Base-by-base conservation (phyloP, 2,329 filamentous ascomycete genomes). In the Ilyonectria sp. region DNA sequence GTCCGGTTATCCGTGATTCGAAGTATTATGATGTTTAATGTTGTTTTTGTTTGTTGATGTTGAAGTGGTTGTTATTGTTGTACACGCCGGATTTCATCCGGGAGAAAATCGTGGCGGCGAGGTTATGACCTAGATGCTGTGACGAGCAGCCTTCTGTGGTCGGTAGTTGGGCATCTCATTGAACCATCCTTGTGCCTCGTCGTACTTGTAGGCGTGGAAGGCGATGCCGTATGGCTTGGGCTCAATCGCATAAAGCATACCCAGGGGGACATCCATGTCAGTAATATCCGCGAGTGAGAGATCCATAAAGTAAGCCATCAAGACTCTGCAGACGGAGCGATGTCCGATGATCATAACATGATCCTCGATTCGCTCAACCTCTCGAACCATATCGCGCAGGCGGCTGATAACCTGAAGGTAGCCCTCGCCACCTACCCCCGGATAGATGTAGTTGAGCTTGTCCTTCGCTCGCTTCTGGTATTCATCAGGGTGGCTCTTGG, bases 171-270 rank as follows among this genome's bases (percentile, higher is more conserved):
- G 93, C 52, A 97, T 82, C 78, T 96, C 91, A 66, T 96, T 91
- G 75, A 99, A 99, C 87, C 92, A 94, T 69, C 92, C 90, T 21
- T 84, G 88, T 3, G 87, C 85, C 69, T 93, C 89, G 78, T 97
- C 93, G 83, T 97, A 99, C 68, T 91, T 90, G 85, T 97, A 99
- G 0, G 94, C 95, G 79, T 97, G 95, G 84, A 98, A 98, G 68
- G 97, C 95, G 65, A 98, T 95, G 15, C 96, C 96, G 74, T 99
- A 99, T 1, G 96, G 96, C 86, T 98, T 98, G 37, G 96, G 96
- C 81, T 99, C 95, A 54, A 99, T 92, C 74, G 94, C 93, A 80
- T 97, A 99, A 8, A 98, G 86, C 86, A 97, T 95, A 19, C 96
- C 96, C 55, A 99, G 85, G 0, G 96, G 96, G 52, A 98, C 93